These are phyloP conservation scores for Saccharomycopsis sp. DNA, from an alignment of 805 yeast species.

Conservation along the genomic window DNA sequence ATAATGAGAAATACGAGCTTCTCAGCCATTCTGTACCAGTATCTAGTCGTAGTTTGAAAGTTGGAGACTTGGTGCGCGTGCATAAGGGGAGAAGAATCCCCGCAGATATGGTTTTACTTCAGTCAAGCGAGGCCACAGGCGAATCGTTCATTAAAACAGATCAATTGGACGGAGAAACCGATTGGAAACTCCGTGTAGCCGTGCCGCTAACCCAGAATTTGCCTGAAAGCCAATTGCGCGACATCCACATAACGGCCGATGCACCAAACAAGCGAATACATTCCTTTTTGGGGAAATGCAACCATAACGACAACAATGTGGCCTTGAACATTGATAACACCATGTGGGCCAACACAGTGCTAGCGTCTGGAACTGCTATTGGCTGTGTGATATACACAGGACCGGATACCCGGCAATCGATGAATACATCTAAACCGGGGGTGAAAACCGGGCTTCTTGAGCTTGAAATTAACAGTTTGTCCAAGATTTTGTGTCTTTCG, in stretches of 20 bases:
- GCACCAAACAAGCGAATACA: slow-evolving; percentile 84
- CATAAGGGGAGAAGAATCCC: slow-evolving; percentile 86
- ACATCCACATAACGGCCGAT: slow-evolving; percentile 58
- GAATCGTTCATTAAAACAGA: slow-evolving; percentile 95
- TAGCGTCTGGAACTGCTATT: slow-evolving; percentile 88
- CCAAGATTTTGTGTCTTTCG: slow-evolving; percentile 81
- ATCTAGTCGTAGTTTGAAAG: slow-evolving; percentile 58
- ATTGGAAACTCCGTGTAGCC: slow-evolving; percentile 91
- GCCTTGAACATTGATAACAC: slow-evolving; percentile 86
- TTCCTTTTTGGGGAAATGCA: slow-evolving; percentile 67
- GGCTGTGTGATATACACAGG: slow-evolving; percentile 92
- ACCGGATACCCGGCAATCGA: slow-evolving; percentile 84
- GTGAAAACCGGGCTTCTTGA: slow-evolving; percentile 88
- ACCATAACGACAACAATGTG: slow-evolving; percentile 48
- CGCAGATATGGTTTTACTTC: slow-evolving; percentile 83
- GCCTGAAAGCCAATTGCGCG: slow-evolving; percentile 44
- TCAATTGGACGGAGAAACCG: slow-evolving; percentile 98
- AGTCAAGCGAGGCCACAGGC: slow-evolving; percentile 74
- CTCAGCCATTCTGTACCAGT: slow-evolving; percentile 33
- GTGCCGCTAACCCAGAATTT: slow-evolving; percentile 62
- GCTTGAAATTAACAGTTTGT: slow-evolving; percentile 79
- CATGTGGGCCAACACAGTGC: slow-evolving; percentile 95
- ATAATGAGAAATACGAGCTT: slow-evolving; percentile 75
- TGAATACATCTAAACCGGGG: slow-evolving; percentile 84
- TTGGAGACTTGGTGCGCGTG: slow-evolving; percentile 78